Evolutionary conservation across 2,329 filamentous ascomycete species (phyloP).

Genomic region (Fusarium tuaranense): DNA sequence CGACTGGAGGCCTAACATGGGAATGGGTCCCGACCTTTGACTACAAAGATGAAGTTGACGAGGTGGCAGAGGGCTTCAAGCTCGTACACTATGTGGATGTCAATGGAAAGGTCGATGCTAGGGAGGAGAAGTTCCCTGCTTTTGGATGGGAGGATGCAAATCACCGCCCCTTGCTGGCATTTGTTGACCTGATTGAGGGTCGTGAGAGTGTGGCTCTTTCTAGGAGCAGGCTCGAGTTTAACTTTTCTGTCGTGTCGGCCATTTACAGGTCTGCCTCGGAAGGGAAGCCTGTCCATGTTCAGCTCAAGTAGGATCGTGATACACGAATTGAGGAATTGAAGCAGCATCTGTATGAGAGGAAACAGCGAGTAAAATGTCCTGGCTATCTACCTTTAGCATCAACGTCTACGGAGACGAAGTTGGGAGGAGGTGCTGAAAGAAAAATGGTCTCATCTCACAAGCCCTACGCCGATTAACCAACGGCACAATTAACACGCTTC

Average conservation of each 20-base stretch:
- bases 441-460: too few species aligned
- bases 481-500: too few species aligned
- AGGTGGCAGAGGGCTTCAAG: slow-evolving; percentile 9
- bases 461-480: too few species aligned
- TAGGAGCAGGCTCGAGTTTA: slow-evolving; percentile 18
- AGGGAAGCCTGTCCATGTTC: slow-evolving; percentile 12
- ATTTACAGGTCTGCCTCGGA: slow-evolving; percentile 21
- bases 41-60: slow-evolving; percentile 18
- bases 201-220: slow-evolving; percentile 20
- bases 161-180: slow-evolving; percentile 18
- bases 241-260: slow-evolving; percentile 19
- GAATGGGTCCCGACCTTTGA: slow-evolving; percentile 31
- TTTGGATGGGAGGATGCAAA: slow-evolving; percentile 29
- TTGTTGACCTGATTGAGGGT: slow-evolving; percentile 22
- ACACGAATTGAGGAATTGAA: background rate
- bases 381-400: too few species aligned
- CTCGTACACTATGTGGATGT: slow-evolving; percentile 21
- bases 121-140: slow-evolving; percentile 15
- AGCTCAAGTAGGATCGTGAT: slow-evolving; percentile 1
- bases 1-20: slow-evolving; percentile 15
- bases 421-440: too few species aligned
- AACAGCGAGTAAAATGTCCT: too few species aligned
- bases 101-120: slow-evolving; percentile 15
- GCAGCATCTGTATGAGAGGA: background rate
- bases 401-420: too few species aligned